Percentiles rank a stretch among this genome's conserved stretches.
Conservation (phyloP, 805 yeast genomes). For the Yarrowia sp. region DNA sequence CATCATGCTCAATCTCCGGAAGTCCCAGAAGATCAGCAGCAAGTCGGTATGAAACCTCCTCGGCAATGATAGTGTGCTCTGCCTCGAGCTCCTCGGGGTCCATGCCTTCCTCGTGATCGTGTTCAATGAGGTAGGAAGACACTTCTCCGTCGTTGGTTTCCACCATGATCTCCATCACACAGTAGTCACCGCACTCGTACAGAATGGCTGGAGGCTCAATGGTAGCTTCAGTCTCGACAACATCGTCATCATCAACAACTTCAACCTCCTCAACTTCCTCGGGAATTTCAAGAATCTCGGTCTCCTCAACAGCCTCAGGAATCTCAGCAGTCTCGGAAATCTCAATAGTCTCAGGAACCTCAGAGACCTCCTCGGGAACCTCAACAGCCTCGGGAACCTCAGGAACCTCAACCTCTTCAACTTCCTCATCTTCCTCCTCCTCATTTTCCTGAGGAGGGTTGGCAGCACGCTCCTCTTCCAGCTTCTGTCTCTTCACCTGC, state of each 20-base stretch:
- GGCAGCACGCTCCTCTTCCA: not conserved
- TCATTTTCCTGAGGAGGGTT: not conserved
- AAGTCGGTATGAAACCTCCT: constrained; percentile 3
- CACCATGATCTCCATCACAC: constrained; percentile 2
- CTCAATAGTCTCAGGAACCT: not conserved
- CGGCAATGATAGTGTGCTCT: not conserved
- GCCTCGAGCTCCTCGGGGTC: not conserved
- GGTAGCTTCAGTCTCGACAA: not conserved
- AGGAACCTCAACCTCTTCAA: not conserved
- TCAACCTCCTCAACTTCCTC: not conserved
- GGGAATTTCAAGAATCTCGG: not conserved
- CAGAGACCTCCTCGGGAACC: not conserved
- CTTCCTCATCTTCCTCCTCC: not conserved
- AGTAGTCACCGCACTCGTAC: not conserved
- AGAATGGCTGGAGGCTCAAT: constrained; percentile 5
- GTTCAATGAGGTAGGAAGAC: constrained; percentile 3
- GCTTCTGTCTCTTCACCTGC: not conserved
- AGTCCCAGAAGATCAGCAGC: not conserved
- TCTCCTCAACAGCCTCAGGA: not conserved
- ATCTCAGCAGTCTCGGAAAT: not conserved
- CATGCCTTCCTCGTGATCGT: constrained; percentile 26
- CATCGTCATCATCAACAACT: not conserved
- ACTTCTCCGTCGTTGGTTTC: not conserved
- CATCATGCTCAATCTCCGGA: constrained; percentile 1
- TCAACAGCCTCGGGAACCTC: not conserved